phyloP scores from a whole-genome alignment of 2,329 filamentous ascomycete species.

The Metarhizium rileyi region DNA sequence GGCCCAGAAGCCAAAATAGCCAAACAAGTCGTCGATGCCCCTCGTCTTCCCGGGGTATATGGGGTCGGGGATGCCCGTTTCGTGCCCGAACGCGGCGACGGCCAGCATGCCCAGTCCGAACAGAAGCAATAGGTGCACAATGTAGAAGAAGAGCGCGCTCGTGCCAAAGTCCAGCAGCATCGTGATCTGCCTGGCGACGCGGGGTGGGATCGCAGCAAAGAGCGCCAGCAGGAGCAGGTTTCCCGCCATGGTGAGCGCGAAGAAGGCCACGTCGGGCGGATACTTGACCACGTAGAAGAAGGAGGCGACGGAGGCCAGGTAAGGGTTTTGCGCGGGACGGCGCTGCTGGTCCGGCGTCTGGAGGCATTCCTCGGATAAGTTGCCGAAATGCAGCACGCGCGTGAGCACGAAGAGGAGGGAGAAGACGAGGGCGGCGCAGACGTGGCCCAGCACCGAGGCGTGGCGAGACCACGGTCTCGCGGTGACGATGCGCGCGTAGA shows the following conservation, averaged over 20 bases:
- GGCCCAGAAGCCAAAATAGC: conserved; percentile 27
- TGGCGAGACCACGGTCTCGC: conserved; percentile 20
- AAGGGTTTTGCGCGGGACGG: conserved; percentile 26
- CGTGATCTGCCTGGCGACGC: conserved; percentile 19
- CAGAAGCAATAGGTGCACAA: conserved; percentile 27
- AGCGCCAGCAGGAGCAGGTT: conserved; percentile 30
- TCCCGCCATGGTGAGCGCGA: conserved; percentile 28
- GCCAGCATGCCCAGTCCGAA: conserved; percentile 17
- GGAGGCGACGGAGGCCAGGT: conserved; percentile 28
- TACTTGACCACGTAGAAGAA: conserved; percentile 40
- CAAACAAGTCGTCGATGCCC: conserved; percentile 29
- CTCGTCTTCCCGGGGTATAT: conserved; percentile 14
- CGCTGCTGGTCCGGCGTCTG: conserved; percentile 26
- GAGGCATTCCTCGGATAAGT: conserved; percentile 33
- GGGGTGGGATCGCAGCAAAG: conserved; percentile 24
- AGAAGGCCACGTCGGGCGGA: conserved; percentile 36
- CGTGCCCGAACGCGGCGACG: conserved; percentile 24
- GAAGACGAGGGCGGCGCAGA: conserved; percentile 20
- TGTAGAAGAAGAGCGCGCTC: conserved; percentile 37
- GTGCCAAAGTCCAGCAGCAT: conserved; percentile 33
- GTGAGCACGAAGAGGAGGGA: conserved; percentile 30
- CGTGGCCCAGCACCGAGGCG: conserved; percentile 19
- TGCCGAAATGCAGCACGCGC: conserved; percentile 30
- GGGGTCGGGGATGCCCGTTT: conserved; percentile 17
- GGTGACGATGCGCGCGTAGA: conserved; percentile 31